These are phyloP conservation scores for Mycena galericulata DNA, from an alignment of 768 basidiomycete genomes.

Conservation along the genomic window DNA sequence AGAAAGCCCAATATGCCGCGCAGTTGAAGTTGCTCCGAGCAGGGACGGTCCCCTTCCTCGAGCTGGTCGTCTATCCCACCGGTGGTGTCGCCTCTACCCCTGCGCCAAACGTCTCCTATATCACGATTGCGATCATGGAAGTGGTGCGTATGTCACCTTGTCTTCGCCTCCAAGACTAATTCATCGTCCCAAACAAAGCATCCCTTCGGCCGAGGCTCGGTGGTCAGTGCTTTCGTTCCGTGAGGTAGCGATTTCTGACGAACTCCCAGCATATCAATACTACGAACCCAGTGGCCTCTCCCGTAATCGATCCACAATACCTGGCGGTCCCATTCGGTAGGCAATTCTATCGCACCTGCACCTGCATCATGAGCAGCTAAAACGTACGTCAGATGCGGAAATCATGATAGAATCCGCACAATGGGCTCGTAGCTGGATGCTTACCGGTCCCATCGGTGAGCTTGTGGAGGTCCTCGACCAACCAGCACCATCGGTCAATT, in stretches of 20 bases:
- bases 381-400: background rate
- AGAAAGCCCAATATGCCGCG: background rate
- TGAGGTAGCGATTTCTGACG: background rate
- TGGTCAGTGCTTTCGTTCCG: background rate
- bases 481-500: too few species aligned
- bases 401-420: background rate
- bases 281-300: background rate
- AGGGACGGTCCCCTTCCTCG: background rate
- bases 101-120: background rate
- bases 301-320: background rate
- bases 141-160: background rate
- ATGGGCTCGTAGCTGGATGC: background rate
- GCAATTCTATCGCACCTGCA: background rate
- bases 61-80: background rate
- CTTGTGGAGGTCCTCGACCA: background rate
- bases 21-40: background rate
- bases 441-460: background rate
- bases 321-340: background rate
- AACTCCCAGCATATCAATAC: background rate
- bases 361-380: background rate
- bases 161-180: background rate
- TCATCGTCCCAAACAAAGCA: background rate
- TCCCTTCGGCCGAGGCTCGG: background rate
- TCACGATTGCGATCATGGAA: background rate
- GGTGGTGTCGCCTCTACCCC: background rate